These are phyloP conservation scores for Populus deltoides DNA, from an alignment of 345 rosid species.

Conservation along the genomic window DNA sequence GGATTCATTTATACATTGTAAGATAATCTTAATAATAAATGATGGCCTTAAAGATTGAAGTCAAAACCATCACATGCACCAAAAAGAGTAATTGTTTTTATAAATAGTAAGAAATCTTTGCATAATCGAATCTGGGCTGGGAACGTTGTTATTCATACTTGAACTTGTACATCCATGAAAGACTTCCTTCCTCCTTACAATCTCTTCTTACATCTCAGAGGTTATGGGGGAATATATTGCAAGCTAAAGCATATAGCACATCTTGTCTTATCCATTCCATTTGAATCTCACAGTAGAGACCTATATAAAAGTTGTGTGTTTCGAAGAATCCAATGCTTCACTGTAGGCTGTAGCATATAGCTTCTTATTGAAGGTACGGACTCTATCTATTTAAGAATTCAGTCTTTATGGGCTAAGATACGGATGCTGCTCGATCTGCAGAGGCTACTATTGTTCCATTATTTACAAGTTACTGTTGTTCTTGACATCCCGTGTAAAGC, in stretches of 20 bases:
- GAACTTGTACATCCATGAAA: too few relatives aligned
- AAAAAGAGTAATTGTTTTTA: too few relatives aligned
- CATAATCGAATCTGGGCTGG: too few relatives aligned
- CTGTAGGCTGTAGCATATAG: conserved; percentile 6
- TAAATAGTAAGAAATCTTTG: too few relatives aligned
- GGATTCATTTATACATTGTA: too few relatives aligned
- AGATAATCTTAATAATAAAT: too few relatives aligned
- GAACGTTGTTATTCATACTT: too few relatives aligned
- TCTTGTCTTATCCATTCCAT: conserved; percentile 36
- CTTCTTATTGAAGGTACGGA: conserved; percentile 27
- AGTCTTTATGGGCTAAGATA: background rate
- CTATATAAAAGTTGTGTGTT: conserved; percentile 19
- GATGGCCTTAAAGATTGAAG: too few relatives aligned
- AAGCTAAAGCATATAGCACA: conserved; percentile 35
- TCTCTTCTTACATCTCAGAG: background rate
- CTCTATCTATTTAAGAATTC: conserved; percentile 5
- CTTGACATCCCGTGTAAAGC: background rate
- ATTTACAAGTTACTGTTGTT: too few relatives aligned
- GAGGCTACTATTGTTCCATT: background rate
- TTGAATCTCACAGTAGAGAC: conserved; percentile 27
- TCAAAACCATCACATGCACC: too few relatives aligned
- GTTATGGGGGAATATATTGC: conserved; percentile 26
- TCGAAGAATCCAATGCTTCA: conserved; percentile 38
- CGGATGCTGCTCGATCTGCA: background rate
- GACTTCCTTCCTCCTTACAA: too few relatives aligned